Evolutionary conservation across 352 stramenopile species (phyloP).

Genomic region (Pythium angustatum): DNA sequence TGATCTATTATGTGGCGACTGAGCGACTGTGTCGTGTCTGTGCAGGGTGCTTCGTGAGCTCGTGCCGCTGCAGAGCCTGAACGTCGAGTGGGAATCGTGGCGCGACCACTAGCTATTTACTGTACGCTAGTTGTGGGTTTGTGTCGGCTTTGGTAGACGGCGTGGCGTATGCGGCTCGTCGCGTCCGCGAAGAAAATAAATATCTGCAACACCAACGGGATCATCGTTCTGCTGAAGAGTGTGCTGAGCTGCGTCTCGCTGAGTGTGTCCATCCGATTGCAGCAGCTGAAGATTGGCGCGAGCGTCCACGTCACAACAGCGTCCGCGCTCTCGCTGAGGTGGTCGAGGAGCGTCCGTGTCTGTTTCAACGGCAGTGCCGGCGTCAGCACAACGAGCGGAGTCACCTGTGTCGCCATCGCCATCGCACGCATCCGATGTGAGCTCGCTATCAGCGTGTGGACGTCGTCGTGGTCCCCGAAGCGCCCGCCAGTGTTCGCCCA

Average conservation of each 20-base stretch:
- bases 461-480: constrained; percentile 12
- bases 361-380: too few species aligned
- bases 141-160: neutral
- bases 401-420: too few species aligned
- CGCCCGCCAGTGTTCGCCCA: constrained; percentile 15
- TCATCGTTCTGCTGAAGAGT: constrained; percentile 42
- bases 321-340: constrained; percentile 19
- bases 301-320: constrained; percentile 38
- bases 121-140: neutral
- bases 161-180: neutral
- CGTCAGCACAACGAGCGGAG: too few species aligned
- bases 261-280: constrained; percentile 35
- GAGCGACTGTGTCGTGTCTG: neutral
- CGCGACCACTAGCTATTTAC: constrained; percentile 57
- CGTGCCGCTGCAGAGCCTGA: constrained; percentile 75
- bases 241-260: constrained; percentile 28
- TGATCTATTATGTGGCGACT: neutral
- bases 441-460: constrained; percentile 3
- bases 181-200: constrained; percentile 12
- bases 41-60: constrained; percentile 71
- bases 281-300: constrained; percentile 48
- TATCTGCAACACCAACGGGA: constrained; percentile 42
- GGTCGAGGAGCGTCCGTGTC: too few species aligned
- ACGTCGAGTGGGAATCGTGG: constrained; percentile 82
- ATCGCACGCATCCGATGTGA: constrained; percentile 1